phyloP scores from a whole-genome alignment of 2,329 filamentous ascomycete species.

The Colletotrichum falcatum region DNA sequence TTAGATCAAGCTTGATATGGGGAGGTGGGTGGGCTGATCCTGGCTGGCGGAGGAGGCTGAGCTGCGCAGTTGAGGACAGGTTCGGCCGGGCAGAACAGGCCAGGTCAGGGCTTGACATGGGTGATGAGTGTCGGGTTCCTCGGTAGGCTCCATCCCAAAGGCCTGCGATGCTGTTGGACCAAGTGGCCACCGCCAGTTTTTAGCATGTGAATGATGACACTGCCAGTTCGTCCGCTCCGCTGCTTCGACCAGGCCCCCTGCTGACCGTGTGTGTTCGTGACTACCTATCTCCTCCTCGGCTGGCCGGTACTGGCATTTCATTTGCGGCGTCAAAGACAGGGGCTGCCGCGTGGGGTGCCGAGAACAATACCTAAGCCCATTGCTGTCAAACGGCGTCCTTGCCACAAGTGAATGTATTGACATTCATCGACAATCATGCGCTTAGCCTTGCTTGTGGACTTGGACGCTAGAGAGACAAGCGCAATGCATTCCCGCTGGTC shows the following conservation, averaged over 20 bases:
- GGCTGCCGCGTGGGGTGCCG: conserved; percentile 13
- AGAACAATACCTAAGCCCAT: conserved; percentile 2
- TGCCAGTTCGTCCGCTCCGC: conserved; percentile 14
- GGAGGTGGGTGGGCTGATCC: conserved; percentile 16
- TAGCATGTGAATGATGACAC: conserved; percentile 38
- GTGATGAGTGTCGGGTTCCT: conserved; percentile 24
- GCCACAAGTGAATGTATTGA: not conserved
- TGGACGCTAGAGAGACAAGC: not conserved
- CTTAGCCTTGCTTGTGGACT: not conserved
- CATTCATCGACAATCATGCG: not conserved
- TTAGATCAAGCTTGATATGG: conserved; percentile 20
- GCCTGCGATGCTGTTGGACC: conserved; percentile 21
- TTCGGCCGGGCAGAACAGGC: conserved; percentile 26
- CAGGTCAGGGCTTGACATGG: conserved; percentile 5
- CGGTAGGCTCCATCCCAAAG: conserved; percentile 26
- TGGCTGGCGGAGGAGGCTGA: conserved; percentile 18
- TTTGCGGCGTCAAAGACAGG: conserved; percentile 2
- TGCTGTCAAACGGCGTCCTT: not conserved
- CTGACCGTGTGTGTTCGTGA: conserved; percentile 21
- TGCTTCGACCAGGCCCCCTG: conserved; percentile 14
- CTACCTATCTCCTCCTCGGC: conserved; percentile 22
- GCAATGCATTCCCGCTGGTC: conserved; percentile 11
- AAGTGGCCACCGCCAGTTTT: conserved; percentile 33
- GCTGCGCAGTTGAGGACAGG: conserved; percentile 12
- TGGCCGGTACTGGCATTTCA: conserved; percentile 16